These are phyloP conservation scores for Chaetomiaceae sp. DNA, from an alignment of 2,329 filamentous ascomycete genomes.

Conservation along the genomic window DNA sequence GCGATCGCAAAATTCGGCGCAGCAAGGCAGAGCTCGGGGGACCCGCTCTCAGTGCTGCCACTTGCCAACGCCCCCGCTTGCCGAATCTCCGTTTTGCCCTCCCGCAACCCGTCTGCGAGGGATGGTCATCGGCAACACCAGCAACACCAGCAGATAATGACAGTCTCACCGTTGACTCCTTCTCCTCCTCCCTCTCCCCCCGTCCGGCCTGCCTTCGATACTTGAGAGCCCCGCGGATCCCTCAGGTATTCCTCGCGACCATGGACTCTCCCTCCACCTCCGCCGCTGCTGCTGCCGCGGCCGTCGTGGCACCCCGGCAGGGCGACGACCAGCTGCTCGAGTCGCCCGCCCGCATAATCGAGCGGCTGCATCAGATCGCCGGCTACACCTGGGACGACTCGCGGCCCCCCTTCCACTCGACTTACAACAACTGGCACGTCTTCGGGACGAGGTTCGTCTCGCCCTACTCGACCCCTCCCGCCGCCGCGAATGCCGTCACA, in stretches of 20 bases:
- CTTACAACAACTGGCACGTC: conserved; percentile 85
- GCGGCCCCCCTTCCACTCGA: conserved; percentile 53
- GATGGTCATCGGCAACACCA: conserved; percentile 5
- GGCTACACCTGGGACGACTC: conserved; percentile 75
- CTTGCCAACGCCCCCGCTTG: conserved; percentile 15
- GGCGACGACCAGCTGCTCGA: conserved; percentile 53
- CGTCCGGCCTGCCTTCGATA: conserved; percentile 22
- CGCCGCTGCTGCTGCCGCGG: too few relatives aligned
- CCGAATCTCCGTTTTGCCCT: conserved; percentile 12
- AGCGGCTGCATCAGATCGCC: conserved; percentile 66
- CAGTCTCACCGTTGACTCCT: conserved; percentile 16
- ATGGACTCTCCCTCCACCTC: conserved; percentile 54
- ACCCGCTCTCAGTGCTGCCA: conserved; percentile 9
- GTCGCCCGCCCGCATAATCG: conserved; percentile 64
- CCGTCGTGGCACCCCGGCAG: too few relatives aligned
- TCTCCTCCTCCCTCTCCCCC: too few relatives aligned
- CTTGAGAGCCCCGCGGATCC: conserved; percentile 20
- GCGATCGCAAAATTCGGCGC: conserved; percentile 1
- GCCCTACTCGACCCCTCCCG: conserved; percentile 37
- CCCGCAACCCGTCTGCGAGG: conserved; percentile 1
- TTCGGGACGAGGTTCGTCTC: conserved; percentile 58
- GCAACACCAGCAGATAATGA: conserved; percentile 21
- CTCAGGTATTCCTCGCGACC: conserved; percentile 29
- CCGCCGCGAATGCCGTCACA: conserved; percentile 41
- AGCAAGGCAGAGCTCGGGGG: conserved; percentile 1